These are phyloP conservation scores for Volvariella surrecta DNA, from an alignment of 1,284 basidiomycete genomes.

Conservation along the genomic window DNA sequence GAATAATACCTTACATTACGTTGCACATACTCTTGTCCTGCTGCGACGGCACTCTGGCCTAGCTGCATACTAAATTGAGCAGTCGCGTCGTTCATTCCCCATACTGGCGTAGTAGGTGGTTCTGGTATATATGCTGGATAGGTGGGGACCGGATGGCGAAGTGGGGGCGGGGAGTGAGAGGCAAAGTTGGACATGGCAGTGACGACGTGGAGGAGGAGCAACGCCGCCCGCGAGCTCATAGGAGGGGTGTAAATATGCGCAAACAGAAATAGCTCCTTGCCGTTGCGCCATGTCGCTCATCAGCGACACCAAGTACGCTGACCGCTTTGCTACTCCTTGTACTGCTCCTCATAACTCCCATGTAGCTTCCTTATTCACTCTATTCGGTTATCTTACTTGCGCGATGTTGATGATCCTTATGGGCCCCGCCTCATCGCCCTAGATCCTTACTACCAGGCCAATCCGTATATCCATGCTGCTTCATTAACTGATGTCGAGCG, in stretches of 20 bases:
- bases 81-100: constrained; percentile 89
- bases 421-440: constrained; percentile 76
- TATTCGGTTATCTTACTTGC: constrained; percentile 80
- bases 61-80: constrained; percentile 97
- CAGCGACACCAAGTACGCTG: constrained; percentile 37
- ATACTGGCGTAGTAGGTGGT: constrained; percentile 77
- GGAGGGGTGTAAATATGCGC: too few relatives aligned
- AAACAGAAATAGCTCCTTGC: too few relatives aligned
- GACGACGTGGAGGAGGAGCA: too few relatives aligned
- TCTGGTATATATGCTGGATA: constrained; percentile 87
- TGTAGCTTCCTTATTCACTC: constrained; percentile 79
- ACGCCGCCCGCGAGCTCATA: too few relatives aligned
- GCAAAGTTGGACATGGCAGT: constrained; percentile 23
- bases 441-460: constrained; percentile 60
- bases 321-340: constrained; percentile 5
- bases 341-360: constrained; percentile 2
- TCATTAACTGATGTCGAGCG: constrained; percentile 68
- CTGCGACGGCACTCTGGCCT: constrained; percentile 85
- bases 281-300: constrained; percentile 49
- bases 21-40: constrained; percentile 94
- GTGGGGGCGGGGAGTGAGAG: constrained; percentile 63
- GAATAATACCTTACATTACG: constrained; percentile 61
- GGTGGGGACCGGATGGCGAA: constrained; percentile 85
- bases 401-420: constrained; percentile 79
- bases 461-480: constrained; percentile 75